Conservation (phyloP, 2,329 filamentous ascomycete genomes). For the Teratosphaeriaceae sp. region DNA sequence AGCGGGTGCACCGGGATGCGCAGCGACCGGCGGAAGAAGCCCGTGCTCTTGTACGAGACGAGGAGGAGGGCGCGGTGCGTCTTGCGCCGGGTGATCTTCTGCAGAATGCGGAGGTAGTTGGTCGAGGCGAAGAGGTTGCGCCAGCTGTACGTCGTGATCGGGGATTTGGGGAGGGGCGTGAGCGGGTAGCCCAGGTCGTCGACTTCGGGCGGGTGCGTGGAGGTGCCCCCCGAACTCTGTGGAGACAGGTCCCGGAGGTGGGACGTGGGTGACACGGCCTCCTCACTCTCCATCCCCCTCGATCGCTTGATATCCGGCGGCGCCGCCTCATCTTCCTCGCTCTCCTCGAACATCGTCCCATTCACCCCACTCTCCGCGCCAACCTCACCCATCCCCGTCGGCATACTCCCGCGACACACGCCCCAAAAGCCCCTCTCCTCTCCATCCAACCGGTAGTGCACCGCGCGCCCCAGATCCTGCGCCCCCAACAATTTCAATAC, state of each 20-base stretch:
- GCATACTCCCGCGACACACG: constrained; percentile 71
- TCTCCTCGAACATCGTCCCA: constrained; percentile 18
- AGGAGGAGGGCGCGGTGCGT: constrained; percentile 89
- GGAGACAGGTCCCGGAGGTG: constrained; percentile 24
- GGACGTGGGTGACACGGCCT: constrained; percentile 21
- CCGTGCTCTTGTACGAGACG: constrained; percentile 90
- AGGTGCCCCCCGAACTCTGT: constrained; percentile 9
- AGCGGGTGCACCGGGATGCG: constrained; percentile 84
- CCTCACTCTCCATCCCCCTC: constrained; percentile 24
- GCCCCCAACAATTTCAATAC: constrained; percentile 90
- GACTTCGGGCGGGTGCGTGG: constrained; percentile 50
- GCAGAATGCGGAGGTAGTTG: constrained; percentile 92
- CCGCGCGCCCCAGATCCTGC: constrained; percentile 85
- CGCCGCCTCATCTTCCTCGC: constrained; percentile 59
- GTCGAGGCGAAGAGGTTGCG: constrained; percentile 94
- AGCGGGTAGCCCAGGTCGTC: constrained; percentile 84
- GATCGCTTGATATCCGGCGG: constrained; percentile 68
- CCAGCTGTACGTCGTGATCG: constrained; percentile 84
- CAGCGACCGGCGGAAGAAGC: constrained; percentile 84
- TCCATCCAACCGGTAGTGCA: constrained; percentile 78
- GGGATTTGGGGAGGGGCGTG: constrained; percentile 60
- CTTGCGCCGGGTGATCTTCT: constrained; percentile 95
- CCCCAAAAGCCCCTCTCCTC: constrained; percentile 84
- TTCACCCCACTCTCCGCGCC: not conserved
- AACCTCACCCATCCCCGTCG: constrained; percentile 23